Conservation (phyloP, 306 rosid genomes). For the Heteromeles arbutifolia region DNA sequence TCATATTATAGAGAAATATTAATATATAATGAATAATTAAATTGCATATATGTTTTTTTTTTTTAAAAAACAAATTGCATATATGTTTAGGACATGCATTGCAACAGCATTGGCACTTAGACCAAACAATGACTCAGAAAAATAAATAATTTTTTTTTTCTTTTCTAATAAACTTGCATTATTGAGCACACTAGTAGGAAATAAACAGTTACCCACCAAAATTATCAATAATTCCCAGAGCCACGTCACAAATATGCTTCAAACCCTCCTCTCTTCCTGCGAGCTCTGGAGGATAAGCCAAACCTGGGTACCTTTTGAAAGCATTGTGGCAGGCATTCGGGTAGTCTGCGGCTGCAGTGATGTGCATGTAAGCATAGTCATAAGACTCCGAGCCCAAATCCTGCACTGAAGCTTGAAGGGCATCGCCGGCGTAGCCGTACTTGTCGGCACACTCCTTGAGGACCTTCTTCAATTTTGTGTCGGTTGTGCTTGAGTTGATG, state of each 20-base stretch:
- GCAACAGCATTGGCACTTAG: too few relatives aligned
- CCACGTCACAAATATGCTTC: constrained; percentile 77
- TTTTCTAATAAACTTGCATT: not conserved
- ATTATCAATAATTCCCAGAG: constrained; percentile 70
- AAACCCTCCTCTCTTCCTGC: constrained; percentile 61
- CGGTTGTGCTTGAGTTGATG: constrained; percentile 19
- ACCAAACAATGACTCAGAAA: not conserved
- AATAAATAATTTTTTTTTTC: not conserved
- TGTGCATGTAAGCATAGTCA: constrained; percentile 75
- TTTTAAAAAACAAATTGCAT: too few relatives aligned
- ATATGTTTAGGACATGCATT: too few relatives aligned
- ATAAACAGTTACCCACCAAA: constrained; percentile 26
- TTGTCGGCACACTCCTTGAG: constrained; percentile 71
- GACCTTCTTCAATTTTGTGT: constrained; percentile 32
- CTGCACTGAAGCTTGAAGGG: constrained; percentile 50
- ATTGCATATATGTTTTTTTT: too few relatives aligned
- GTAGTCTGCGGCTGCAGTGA: constrained; percentile 72
- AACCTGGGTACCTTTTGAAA: constrained; percentile 37
- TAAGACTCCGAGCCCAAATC: constrained; percentile 49
- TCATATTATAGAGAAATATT: too few relatives aligned
- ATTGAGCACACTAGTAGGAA: not conserved
- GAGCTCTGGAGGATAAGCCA: constrained; percentile 57
- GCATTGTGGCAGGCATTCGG: constrained; percentile 75
- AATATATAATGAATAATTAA: too few relatives aligned
- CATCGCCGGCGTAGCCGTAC: constrained; percentile 54